A percentile compares a stretch with the other conserved stretches of the same genome.
These are phyloP conservation scores for Ustilago esculenta DNA, from an alignment of 1,284 basidiomycete species.

Conservation along the genomic window DNA sequence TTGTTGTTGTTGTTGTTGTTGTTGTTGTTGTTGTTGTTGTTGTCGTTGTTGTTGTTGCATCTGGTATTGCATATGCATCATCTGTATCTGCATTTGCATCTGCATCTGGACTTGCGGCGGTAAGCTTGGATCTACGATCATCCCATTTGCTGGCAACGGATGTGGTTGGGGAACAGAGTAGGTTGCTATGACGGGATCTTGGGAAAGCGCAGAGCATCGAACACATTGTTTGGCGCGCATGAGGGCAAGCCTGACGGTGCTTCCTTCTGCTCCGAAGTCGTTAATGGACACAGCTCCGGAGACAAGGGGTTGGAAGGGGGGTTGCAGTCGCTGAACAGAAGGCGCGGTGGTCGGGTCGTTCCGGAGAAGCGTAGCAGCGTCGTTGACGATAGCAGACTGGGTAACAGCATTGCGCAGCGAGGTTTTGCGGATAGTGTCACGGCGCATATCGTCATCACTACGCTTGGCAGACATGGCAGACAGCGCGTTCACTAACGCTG, in stretches of 20 bases:
- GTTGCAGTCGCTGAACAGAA: neutral
- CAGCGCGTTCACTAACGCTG: conserved; percentile 11
- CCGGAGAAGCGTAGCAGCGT: conserved; percentile 9
- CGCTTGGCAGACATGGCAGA: conserved; percentile 34
- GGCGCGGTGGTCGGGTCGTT: conserved; percentile 1
- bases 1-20: too few species aligned
- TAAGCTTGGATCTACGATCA: conserved; percentile 20
- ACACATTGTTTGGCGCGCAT: conserved; percentile 41
- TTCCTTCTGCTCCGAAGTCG: neutral
- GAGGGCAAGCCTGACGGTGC: neutral
- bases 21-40: too few species aligned
- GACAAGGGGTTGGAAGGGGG: neutral
- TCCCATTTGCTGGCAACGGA: neutral
- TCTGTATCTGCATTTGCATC: conserved; percentile 25
- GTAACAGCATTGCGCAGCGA: conserved; percentile 25
- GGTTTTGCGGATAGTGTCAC: conserved; percentile 36
- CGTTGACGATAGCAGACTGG: conserved; percentile 21
- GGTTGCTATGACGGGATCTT: conserved; percentile 22
- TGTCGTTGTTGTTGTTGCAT: too few species aligned
- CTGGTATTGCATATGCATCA: conserved; percentile 20
- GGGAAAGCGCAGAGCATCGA: conserved; percentile 30
- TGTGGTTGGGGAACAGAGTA: conserved; percentile 1
- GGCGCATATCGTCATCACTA: neutral
- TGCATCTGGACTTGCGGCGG: conserved; percentile 34
- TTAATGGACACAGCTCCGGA: neutral